Evolutionary conservation across 2,329 filamentous ascomycete genomes (phyloP), one percentile per base, ranked within the genome.

Genomic region (Daldinia sp.): DNA sequence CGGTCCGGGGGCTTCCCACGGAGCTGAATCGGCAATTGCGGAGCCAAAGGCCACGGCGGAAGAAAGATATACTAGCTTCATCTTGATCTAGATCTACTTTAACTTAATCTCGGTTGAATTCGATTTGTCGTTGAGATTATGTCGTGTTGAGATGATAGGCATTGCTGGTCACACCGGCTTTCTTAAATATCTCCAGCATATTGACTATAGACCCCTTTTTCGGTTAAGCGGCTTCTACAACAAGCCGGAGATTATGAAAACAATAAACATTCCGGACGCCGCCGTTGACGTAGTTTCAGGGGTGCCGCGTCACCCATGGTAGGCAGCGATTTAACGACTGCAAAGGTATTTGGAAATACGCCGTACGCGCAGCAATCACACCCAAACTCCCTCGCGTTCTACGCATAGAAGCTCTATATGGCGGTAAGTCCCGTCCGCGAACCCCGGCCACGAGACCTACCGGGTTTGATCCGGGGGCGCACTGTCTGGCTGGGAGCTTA

Each of bases 1-100:
- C 17, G 61, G 35, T n/a, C 63, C 66, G 13, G 66, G 45, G 34
- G 58, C 66, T 66, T 45, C 45, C 39, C 21, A 60, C 47, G 48
- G 37, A 9, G 47, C 54, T 4, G 54, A 47, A 21, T 52, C 15
- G 37, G 53, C 43, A 11, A 37, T 39, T 15, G 51, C 39, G 15
- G 54, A 57, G 49, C 59, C 59, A 34, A 63, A 55, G 35, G 53
- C 56, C 21, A 58, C 8, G 17, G 27, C 53, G 23, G 55, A 30
- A 37, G 61, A 52, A 10, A 67, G 35, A 11, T 53, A 58, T 7
- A 27, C n/a, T 11, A 54, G 11, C 57, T 65, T 65, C 65, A 68
- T 68, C 25, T 60, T 61, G 55, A 50, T 25, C 19, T 57, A 48
- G 27, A n/a, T n/a, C n/a, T n/a, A n/a, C n/a, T n/a, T n/a, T n/a